Base-by-base conservation (phyloP, 2,329 filamentous ascomycete species). In the Sordariomycetes sp. region DNA sequence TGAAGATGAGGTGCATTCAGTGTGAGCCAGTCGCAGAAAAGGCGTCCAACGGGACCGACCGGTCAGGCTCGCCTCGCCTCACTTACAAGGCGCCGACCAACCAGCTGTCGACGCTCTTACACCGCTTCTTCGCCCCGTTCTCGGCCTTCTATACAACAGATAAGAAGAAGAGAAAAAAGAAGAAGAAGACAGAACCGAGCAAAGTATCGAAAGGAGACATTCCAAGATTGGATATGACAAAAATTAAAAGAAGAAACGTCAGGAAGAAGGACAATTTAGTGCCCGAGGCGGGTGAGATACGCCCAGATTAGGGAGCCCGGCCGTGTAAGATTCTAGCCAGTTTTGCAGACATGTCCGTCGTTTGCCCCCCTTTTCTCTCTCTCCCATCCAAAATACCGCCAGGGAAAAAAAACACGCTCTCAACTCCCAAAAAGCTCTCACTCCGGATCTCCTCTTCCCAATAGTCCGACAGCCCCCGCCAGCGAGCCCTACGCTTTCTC, bases 101-200 rank as follows among this genome's bases (percentile, higher is more conserved):
- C 46, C 46, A 43, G 3, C 12, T 40, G 51, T 32, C 18, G 20
- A 58, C 4, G 50, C 24, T 35, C 24, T 20, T 34, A 24, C 46
- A 55, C 37, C 53, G 55, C 57, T 37, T 57, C 52, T 59, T 58
- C 25, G 43, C 54, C 54, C 22, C 24, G 46, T 20, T 22, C 11
- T 24, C 46, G 8, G 11, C 46, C 46, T 24, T 20, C 46, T 11
- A 24, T 24, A n/a, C 20, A 11, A 20, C 46, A 6, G 20, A 50
- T 50, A 10, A 22, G 20, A 12, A 8, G 20, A 11, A 11, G 8
- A 24, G 8, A 14, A 50, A 43, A 43, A 43, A 43, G 37, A 43
- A 16, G 4, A n/a, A 43, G 8, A 43, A 14, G 22, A 20, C 3
- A 24, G 6, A 22, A n/a, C 5, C 3, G 10, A 50, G n/a, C n/a